Conservation (phyloP, 2,329 filamentous ascomycete species). For the Diplodia mutila region DNA sequence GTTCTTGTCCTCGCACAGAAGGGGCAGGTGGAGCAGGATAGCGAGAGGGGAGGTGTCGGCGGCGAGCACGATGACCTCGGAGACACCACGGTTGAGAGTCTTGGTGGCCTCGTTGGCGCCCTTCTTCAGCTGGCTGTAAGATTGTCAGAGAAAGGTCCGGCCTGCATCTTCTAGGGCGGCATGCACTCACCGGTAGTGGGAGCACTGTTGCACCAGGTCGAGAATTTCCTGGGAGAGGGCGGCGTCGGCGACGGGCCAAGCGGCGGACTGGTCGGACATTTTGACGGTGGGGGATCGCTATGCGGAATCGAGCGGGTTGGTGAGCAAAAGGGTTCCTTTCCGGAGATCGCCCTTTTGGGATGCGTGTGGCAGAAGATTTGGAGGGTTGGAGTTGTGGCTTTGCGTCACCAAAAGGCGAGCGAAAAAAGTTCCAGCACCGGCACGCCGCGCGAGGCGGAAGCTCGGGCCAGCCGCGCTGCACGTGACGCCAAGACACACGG, state of each 20-base stretch:
- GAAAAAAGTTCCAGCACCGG: slow-evolving; percentile 17
- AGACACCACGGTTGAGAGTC: slow-evolving; percentile 86
- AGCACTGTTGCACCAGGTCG: slow-evolving; percentile 35
- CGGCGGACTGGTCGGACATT: slow-evolving; percentile 29
- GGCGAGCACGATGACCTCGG: slow-evolving; percentile 85
- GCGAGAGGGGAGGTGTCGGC: slow-evolving; percentile 86
- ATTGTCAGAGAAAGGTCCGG: slow-evolving; percentile 13
- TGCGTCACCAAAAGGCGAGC: slow-evolving; percentile 16
- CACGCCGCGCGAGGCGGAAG: background rate
- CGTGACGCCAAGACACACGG: slow-evolving; percentile 23
- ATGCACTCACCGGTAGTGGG: slow-evolving; percentile 32
- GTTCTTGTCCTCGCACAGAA: slow-evolving; percentile 83
- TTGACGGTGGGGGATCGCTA: slow-evolving; percentile 27
- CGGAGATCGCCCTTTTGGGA: slow-evolving; percentile 47
- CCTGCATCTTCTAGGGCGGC: background rate
- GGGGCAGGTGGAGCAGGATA: slow-evolving; percentile 73
- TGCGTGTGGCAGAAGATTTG: slow-evolving; percentile 8
- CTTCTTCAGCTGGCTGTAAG: slow-evolving; percentile 74
- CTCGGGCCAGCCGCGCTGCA: background rate
- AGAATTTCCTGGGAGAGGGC: slow-evolving; percentile 55
- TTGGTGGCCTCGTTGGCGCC: slow-evolving; percentile 80
- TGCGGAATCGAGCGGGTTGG: background rate
- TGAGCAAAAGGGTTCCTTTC: slow-evolving; percentile 49
- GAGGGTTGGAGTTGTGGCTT: background rate
- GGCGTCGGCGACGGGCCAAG: slow-evolving; percentile 48